A percentile compares a stretch with the other conserved stretches of the same genome.
These are phyloP conservation scores for Pistacia atlantica DNA, from an alignment of 345 rosid genomes.

Conservation along the genomic window DNA sequence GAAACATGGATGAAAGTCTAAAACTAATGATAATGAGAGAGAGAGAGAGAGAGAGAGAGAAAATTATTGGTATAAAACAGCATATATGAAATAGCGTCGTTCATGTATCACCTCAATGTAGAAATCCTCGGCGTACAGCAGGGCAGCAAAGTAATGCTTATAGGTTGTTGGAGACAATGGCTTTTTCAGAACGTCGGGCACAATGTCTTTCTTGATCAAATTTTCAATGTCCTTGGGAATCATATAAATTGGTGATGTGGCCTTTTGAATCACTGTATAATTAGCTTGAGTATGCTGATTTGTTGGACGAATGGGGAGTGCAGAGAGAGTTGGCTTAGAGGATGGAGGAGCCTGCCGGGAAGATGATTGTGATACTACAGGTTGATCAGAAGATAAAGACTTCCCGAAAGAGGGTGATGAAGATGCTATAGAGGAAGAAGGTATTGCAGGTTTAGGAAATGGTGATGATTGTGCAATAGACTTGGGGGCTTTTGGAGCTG, in stretches of 20 bases:
- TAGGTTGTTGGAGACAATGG: not conserved
- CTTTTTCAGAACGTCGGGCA: not conserved
- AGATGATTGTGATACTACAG: not conserved
- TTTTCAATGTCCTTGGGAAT: slow-evolving; percentile 2
- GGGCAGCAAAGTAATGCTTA: not conserved
- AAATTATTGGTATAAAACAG: too few relatives aligned
- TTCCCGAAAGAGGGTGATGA: too few relatives aligned
- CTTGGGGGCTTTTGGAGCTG: not conserved
- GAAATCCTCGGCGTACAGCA: too few relatives aligned
- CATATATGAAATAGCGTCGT: too few relatives aligned
- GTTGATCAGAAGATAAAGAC: not conserved
- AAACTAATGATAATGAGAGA: too few relatives aligned
- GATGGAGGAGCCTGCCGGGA: not conserved
- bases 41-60: too few relatives aligned
- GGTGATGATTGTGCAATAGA: not conserved
- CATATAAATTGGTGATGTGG: too few relatives aligned
- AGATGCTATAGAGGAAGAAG: too few relatives aligned
- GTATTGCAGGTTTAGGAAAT: not conserved
- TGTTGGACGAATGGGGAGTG: too few relatives aligned
- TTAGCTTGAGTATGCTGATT: not conserved
- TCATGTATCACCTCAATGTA: too few relatives aligned
- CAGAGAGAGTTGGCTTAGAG: slow-evolving; percentile 4
- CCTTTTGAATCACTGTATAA: slow-evolving; percentile 19
- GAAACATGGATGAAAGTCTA: too few relatives aligned
- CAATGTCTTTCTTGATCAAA: slow-evolving; percentile 8